A percentile compares a stretch with the other conserved stretches of the same genome.
phyloP scores from a whole-genome alignment of 768 basidiomycete genomes.

The Hygrocybe punicea region DNA sequence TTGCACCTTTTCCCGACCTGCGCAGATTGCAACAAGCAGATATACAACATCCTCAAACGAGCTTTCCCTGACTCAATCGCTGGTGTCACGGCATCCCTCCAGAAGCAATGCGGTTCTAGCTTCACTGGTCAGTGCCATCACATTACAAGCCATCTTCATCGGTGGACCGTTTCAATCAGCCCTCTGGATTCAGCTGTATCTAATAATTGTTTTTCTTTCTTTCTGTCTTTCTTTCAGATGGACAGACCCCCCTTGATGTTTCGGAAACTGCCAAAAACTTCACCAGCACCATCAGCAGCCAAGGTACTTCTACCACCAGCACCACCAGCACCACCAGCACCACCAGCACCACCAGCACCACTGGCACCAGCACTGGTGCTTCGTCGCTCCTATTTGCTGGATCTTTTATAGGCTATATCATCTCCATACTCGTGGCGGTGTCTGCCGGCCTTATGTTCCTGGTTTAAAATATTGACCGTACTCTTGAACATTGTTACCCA shows the following conservation, averaged over 20 bases:
- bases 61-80: slow-evolving; percentile 37
- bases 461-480: too few relatives aligned
- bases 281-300: background rate
- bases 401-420: background rate
- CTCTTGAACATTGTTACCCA: too few relatives aligned
- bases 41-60: slow-evolving; percentile 42
- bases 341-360: too few relatives aligned
- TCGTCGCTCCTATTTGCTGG: background rate
- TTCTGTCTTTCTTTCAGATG: slow-evolving; percentile 3
- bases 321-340: background rate
- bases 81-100: slow-evolving; percentile 25
- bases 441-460: slow-evolving; percentile 27
- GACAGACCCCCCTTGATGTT: slow-evolving; percentile 2
- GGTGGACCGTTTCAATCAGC: too few relatives aligned
- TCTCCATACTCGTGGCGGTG: background rate
- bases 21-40: slow-evolving; percentile 35
- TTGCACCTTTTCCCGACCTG: slow-evolving; percentile 5
- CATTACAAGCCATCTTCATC: too few relatives aligned
- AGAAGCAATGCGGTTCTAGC: slow-evolving; percentile 46
- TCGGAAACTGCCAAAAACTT: background rate
- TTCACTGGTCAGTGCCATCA: slow-evolving; percentile 47
- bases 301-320: background rate
- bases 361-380: background rate
- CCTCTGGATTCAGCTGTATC: too few relatives aligned
- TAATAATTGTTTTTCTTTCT: background rate